A percentile compares a stretch with the other conserved stretches of the same genome.
Evolutionary conservation across 2,329 filamentous ascomycete species (phyloP).

Genomic region (Nannizziopsis arthrosporioides): DNA sequence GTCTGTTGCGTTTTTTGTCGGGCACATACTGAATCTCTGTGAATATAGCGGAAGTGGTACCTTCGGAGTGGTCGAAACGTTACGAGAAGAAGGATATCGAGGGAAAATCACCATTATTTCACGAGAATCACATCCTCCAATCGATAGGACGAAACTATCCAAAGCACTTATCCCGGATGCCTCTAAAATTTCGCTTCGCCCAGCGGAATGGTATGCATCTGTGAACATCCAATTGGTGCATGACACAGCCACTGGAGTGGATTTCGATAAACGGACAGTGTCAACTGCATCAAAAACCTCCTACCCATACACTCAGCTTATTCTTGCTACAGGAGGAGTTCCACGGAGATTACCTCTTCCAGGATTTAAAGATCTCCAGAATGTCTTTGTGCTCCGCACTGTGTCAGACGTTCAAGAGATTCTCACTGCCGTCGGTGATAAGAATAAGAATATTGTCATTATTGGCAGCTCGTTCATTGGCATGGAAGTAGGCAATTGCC

Average conservation of each 20-base stretch:
- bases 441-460: conserved; percentile 85
- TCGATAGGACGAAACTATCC: conserved; percentile 90
- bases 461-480: conserved; percentile 94
- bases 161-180: conserved; percentile 80
- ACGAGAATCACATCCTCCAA: conserved; percentile 71
- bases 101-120: conserved; percentile 74
- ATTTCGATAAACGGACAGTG: conserved; percentile 64
- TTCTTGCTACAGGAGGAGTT: conserved; percentile 77
- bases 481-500: conserved; percentile 82
- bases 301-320: conserved; percentile 72
- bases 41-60: conserved; percentile 60
- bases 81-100: conserved; percentile 68
- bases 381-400: conserved; percentile 74
- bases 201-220: conserved; percentile 62
- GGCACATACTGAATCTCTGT: neutral
- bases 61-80: conserved; percentile 66
- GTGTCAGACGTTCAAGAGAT: conserved; percentile 71
- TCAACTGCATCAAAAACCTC: conserved; percentile 61
- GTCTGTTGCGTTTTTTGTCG: neutral
- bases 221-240: conserved; percentile 46
- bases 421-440: conserved; percentile 60
- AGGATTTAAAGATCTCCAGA: conserved; percentile 74
- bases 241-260: conserved; percentile 57
- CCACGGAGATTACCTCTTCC: conserved; percentile 64
- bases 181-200: conserved; percentile 64